A percentile compares a stretch with the other conserved stretches of the same genome.
Evolutionary conservation across 495 filamentous ascomycete species (phyloP).

Genomic region (Beverwykella pulmonaria): DNA sequence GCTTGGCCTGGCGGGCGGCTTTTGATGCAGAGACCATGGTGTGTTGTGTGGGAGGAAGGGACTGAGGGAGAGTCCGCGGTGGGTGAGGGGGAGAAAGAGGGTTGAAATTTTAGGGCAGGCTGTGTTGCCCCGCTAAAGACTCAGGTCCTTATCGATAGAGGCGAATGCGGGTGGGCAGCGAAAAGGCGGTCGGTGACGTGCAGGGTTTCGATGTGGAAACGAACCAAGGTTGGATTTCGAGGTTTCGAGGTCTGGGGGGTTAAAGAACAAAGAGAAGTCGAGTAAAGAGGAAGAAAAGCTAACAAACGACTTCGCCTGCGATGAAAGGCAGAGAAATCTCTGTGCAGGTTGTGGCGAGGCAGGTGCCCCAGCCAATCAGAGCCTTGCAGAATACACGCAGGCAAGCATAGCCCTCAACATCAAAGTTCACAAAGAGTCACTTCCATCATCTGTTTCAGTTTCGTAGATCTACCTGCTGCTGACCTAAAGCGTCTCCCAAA

Average conservation of each 20-base stretch:
- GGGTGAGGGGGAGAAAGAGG: not conserved
- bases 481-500: too few species aligned
- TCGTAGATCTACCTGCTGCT: too few species aligned
- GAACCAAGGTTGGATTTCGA: not conserved
- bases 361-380: not conserved
- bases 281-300: not conserved
- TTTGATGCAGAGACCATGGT: constrained; percentile 93
- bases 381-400: not conserved
- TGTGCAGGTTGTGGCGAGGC: not conserved
- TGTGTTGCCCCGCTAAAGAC: constrained; percentile 9
- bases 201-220: not conserved
- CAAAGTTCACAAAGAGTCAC: not conserved
- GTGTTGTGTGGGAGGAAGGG: constrained; percentile 16
- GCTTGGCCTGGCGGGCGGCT: constrained; percentile 95
- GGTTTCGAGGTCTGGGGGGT: not conserved
- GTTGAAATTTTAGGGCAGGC: constrained; percentile 19
- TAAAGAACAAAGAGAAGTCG: not conserved
- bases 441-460: too few species aligned
- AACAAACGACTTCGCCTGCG: not conserved
- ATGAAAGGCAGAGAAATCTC: not conserved
- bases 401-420: not conserved
- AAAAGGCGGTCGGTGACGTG: not conserved
- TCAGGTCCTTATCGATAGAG: constrained; percentile 15
- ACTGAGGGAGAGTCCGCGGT: constrained; percentile 3
- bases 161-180: not conserved